Base-by-base conservation (phyloP, 805 yeast species). In the Monosporozyma siamensis region DNA sequence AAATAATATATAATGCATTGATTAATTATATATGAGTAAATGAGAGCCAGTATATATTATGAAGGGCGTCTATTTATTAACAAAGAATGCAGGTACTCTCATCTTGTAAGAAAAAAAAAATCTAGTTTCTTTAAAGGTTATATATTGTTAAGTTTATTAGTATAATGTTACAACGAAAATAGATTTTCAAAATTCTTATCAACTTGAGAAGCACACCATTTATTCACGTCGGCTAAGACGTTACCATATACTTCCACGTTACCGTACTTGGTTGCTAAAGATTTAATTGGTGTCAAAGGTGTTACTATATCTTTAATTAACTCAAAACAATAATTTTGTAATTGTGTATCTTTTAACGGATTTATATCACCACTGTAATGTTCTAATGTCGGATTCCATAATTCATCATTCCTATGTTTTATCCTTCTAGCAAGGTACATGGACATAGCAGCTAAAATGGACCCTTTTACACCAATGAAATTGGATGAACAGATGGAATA, bases 361-460 rank as follows among this genome's bases (percentile, higher is more conserved):
- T 54, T 55, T 26, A 56, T 45, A 11, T 52, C 56, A 35, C 62
- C 60, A 42, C 62, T 58, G 37, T 53, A 53, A 34, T 52, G 56
- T 34, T 43, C 42, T 7, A 53, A 46, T 3, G 53, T 53, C 23
- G 48, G 47, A 40, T 53, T 44, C 65, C 65, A 59, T 4, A 40
- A 22, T 14, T 31, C 22, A 20, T 44, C 18, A 51, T 51, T 64
- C 27, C 42, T 37, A 43, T 72, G 20, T 4, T 44, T 40, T 15
- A 87, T 81, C 52, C 72, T 71, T 53, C 95, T 72, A 6, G 95
- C 78, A 40, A 86, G 71, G 61, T 75, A 83, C 94, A 87, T 84
- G 22, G 95, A 82, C 44, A 88, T 80, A 2, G 95, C 94, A n/a
- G 94, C 77, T 48, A 88, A 72, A 46, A 79, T 68, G 14, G 95